Base-by-base conservation (phyloP, 2,329 filamentous ascomycete species). In the Trichoderma koningii region DNA sequence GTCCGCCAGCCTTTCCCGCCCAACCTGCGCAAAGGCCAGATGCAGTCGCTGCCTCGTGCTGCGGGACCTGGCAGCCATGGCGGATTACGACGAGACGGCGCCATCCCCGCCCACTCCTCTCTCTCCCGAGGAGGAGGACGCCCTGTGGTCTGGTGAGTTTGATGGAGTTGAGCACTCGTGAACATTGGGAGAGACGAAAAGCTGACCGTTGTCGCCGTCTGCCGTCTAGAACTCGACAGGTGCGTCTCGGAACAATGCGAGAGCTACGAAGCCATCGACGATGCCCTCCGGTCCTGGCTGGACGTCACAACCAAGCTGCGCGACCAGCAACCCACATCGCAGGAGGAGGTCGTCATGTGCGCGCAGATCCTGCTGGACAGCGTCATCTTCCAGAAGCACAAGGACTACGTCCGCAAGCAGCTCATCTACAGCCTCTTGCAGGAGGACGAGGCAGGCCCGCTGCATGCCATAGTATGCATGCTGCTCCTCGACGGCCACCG, bases 341-440 rank as follows among this genome's bases (percentile, higher is more conserved):
- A 96, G 70, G 87, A 93, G 73, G 91, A 96, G 72, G 83, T 97
- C 65, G 87, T 88, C 26, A 86, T 83, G 71, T 98, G 93, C 80
- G 89, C 90, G 66, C 90, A 91, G 76, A 87, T 87, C 75, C 84
- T 99, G 44, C 82, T 96, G 65, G 83, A 89, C 60, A 93, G 93
- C 74, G 79, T 81, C 19, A 81, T 98, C 51, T 99, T 96, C 76
- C 78, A 79, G 28, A 78, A 83, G 15, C 89, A 97, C 76, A 85
- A 87, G 70, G 89, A 92, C 65, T 98, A 99, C 78, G 91, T 98
- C 68, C 91, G 94, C 68, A 90, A 87, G 51, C 95, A 98, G 79
- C 92, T 99, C 72, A 87, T 98, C 69, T 93, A 96, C 77, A 93
- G 92, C 75, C 82, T 99, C 60, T 80, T 97, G 69, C 84, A 97